phyloP scores from a whole-genome alignment of 768 basidiomycete genomes.

The Lentinula lateritia region DNA sequence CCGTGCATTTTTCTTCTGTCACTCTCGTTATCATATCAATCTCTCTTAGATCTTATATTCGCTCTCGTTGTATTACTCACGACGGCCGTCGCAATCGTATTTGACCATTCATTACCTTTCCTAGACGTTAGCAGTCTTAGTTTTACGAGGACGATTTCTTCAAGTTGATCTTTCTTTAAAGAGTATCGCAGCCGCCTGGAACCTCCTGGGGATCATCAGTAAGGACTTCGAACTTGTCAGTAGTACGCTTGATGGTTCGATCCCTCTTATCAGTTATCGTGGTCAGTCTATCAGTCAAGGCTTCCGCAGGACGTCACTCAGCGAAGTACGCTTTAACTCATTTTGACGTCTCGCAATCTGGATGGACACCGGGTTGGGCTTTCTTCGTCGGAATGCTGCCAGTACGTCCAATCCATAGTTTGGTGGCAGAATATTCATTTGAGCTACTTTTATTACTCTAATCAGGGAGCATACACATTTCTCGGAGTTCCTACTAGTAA shows the following conservation, averaged over 20 bases:
- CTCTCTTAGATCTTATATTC: slow-evolving; percentile 44
- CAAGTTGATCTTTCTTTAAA: slow-evolving; percentile 16
- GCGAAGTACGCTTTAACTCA: slow-evolving; percentile 51
- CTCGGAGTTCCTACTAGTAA: not conserved
- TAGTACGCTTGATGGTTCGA: not conserved
- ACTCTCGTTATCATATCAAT: not conserved
- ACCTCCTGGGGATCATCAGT: slow-evolving; percentile 36
- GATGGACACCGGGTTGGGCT: slow-evolving; percentile 64
- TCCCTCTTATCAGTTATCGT: slow-evolving; percentile 26
- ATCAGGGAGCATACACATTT: not conserved
- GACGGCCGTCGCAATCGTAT: slow-evolving; percentile 48
- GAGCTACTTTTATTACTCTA: not conserved
- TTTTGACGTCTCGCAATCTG: slow-evolving; percentile 58
- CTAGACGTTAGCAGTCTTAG: slow-evolving; percentile 35
- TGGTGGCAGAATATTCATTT: not conserved
- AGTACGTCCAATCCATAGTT: slow-evolving; percentile 23
- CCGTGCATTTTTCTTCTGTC: slow-evolving; percentile 6
- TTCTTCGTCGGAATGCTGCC: slow-evolving; percentile 64
- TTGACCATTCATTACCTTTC: slow-evolving; percentile 43
- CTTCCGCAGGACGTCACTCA: slow-evolving; percentile 47
- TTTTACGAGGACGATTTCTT: not conserved
- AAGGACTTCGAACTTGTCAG: not conserved
- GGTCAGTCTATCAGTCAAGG: slow-evolving; percentile 51
- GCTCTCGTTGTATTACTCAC: slow-evolving; percentile 44
- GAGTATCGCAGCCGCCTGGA: slow-evolving; percentile 60